Evolutionary conservation across 208 protist genomes (phyloP), one percentile per base, ranked within the genome.

Genomic region (Crithidia bombi): DNA sequence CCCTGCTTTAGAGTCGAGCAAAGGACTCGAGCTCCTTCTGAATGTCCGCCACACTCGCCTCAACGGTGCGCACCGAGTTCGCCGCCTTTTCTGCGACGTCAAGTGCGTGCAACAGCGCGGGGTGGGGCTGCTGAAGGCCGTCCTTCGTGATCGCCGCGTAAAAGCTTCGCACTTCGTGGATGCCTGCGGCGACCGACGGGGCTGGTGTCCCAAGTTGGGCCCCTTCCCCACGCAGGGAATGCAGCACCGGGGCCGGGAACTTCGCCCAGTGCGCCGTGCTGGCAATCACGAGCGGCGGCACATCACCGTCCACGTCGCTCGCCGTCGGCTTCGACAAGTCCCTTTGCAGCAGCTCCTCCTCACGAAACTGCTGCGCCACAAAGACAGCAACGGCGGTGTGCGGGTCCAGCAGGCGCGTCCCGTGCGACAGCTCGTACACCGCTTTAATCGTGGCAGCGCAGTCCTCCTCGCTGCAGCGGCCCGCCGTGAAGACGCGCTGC

Each of bases 191-290:
- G 2, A 75, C 46, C 30, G 71, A 65, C 38, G 64, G 10, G 2
- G 71, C 56, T 36, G 52, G 54, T 5, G 17, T 30, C 4, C 71
- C 64, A 11, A 77, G 65, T 52, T 56, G 63, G 3, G 71, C 71
- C 0, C 71, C 73, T 61, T 93, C 85, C 28, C 80, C 83, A 23
- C 71, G 75, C 38, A 94, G 65, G 17, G 90, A 87, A 65, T 86
- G 81, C 56, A 92, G 69, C 10, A 96, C 89, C 39, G 89, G 75
- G 14, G 83, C 76, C 2, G 91, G 89, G 46, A 96, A 96, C 74
- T 96, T 96, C 9, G 91, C 79, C 87, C 88, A 96, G 78, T 92
- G 87, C 25, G 91, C 91, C 6, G 91, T 96, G 81, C 86, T 90
- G 28, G 76, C 82, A 32, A 94, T 79, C 25, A 92, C 70, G 23